Evolutionary conservation across 345 rosid species (phyloP), one percentile per base, ranked within the genome.

Genomic region (Populus euphratica): DNA sequence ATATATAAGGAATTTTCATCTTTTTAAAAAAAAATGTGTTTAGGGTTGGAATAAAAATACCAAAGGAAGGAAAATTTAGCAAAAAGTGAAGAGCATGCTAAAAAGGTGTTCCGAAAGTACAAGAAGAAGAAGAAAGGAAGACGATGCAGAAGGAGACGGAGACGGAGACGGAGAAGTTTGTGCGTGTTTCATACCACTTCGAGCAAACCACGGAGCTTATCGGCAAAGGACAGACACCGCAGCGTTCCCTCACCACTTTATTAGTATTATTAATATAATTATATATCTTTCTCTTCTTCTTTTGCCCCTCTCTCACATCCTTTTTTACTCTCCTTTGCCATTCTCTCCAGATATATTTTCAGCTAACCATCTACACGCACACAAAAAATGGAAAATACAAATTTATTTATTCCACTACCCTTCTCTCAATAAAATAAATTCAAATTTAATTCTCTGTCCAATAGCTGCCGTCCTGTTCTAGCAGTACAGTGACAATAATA

Each of bases 151-250:
- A 25, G 74, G 2, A 64, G 71, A 68, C 20, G 56, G 14, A 14
- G 63, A 13, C 41, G 27, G 27, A 50, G 63, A 13, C 41, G 27
- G 27, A 50, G 79, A 8, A 27, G 59, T 12, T 20, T 35, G 27
- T 44, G 38, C 13, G 35, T 43, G 25, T 35, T 70, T 69, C 83
- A 50, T 81, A 66, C 75, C 83, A 81, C 78, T 77, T 83, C 9
- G 77, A 82, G 85, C 86, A 83, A 81, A 70, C 67, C 79, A 70
- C 76, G 78, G 86, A 84, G 86, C 91, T 84, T 85, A 89, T 81
- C 90, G 84, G 83, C 82, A 76, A 86, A 78, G 49, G 80, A 81
- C 86, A 76, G 81, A 74, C 84, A 81, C 81, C 67, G 79, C 83
- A 85, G 87, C 82, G 85, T 86, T 85, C 76, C 80, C 27, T 68